Evolutionary conservation across 306 rosid species (phyloP).

Genomic region (Casuarina equisetifolia): DNA sequence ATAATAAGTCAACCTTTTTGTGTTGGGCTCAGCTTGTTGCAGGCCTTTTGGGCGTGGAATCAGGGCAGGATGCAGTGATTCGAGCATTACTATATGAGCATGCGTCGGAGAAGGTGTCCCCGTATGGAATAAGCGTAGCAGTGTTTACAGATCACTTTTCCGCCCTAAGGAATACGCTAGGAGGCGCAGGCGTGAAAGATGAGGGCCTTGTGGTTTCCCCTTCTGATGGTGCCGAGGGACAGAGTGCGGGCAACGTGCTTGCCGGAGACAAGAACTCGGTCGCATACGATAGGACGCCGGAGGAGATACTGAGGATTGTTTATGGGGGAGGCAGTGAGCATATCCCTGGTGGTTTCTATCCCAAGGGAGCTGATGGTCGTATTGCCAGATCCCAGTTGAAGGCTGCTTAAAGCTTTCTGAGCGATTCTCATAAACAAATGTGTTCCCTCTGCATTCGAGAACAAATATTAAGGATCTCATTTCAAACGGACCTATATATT

Average conservation of each 20-base stretch:
- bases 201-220: constrained; percentile 63
- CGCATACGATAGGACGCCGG: constrained; percentile 54
- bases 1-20: background rate
- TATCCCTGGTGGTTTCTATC: constrained; percentile 76
- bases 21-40: constrained; percentile 55
- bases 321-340: constrained; percentile 59
- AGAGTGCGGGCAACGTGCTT: constrained; percentile 49
- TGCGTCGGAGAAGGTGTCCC: constrained; percentile 14
- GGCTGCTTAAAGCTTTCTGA: background rate
- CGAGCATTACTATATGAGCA: constrained; percentile 52
- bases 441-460: no score
- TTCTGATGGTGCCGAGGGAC: constrained; percentile 47
- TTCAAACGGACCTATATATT: no score
- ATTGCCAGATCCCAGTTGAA: constrained; percentile 50
- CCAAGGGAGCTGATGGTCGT: constrained; percentile 60
- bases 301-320: constrained; percentile 70
- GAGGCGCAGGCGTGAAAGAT: constrained; percentile 57
- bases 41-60: constrained; percentile 70
- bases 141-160: constrained; percentile 70
- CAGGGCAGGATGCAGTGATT: constrained; percentile 83
- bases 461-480: no score
- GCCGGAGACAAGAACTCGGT: constrained; percentile 52
- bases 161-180: constrained; percentile 52
- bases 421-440: no score
- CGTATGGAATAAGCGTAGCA: constrained; percentile 54